phyloP scores from a whole-genome alignment of 345 rosid genomes.

The Brassica carinata region DNA sequence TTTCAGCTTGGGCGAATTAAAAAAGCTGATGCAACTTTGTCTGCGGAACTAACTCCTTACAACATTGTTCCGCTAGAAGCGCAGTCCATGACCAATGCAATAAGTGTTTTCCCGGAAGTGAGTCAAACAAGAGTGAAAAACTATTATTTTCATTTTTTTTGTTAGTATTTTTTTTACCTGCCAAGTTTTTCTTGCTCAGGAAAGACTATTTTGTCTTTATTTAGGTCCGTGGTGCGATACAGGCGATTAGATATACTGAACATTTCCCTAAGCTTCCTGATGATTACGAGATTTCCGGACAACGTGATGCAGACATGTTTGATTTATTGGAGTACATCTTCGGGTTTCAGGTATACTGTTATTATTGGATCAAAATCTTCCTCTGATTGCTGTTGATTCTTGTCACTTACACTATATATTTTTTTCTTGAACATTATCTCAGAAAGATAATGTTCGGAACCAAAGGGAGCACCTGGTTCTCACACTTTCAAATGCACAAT shows the following conservation, averaged over 20 bases:
- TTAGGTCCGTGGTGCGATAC: slow-evolving; percentile 87
- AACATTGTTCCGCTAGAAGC: slow-evolving; percentile 93
- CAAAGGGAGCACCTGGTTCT: slow-evolving; percentile 96
- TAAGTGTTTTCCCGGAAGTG: slow-evolving; percentile 91
- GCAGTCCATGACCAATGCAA: slow-evolving; percentile 80
- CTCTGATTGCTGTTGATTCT: slow-evolving; percentile 14
- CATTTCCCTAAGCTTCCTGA: slow-evolving; percentile 82
- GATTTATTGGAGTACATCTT: slow-evolving; percentile 87
- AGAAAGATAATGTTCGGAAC: slow-evolving; percentile 90
- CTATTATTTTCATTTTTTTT: slow-evolving; percentile 3
- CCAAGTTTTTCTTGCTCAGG: slow-evolving; percentile 23
- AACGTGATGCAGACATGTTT: slow-evolving; percentile 85
- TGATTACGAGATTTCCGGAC: slow-evolving; percentile 65
- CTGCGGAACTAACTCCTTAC: slow-evolving; percentile 84
- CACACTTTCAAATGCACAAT: slow-evolving; percentile 83
- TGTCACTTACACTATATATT: slow-evolving; percentile 3
- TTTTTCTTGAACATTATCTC: slow-evolving; percentile 35
- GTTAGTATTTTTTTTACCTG: background rate
- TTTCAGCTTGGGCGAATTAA: slow-evolving; percentile 74
- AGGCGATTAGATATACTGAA: slow-evolving; percentile 78
- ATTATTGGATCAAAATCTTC: slow-evolving; percentile 16
- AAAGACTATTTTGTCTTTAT: slow-evolving; percentile 29
- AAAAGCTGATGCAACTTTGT: slow-evolving; percentile 56
- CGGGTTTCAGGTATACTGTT: slow-evolving; percentile 90
- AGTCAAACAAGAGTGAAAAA: slow-evolving; percentile 38